Conservation (phyloP, 163 green algal species). For the Chlorella variabilis region DNA sequence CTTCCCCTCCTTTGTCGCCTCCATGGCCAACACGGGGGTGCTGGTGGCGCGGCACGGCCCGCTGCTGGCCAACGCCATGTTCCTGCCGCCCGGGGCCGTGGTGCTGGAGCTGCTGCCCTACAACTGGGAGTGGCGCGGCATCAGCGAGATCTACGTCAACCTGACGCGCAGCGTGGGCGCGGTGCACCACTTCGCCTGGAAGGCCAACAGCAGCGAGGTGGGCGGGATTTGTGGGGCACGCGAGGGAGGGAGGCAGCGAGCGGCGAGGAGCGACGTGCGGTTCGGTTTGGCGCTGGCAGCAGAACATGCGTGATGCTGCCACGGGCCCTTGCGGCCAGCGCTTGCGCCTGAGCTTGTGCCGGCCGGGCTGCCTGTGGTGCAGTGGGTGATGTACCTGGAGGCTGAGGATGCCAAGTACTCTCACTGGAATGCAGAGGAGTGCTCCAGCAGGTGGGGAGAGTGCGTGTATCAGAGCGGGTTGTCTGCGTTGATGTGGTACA, state of each 20-base stretch:
- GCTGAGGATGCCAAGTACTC: slow-evolving; percentile 49
- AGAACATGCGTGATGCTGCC: no score
- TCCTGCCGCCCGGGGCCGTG: slow-evolving; percentile 75
- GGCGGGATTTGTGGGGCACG: no score
- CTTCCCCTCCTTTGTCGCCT: slow-evolving; percentile 73
- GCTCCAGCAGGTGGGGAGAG: slow-evolving; percentile 60
- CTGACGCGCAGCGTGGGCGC: slow-evolving; percentile 69
- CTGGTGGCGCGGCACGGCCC: slow-evolving; percentile 78
- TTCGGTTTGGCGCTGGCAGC: no score
- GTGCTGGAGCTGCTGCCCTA: slow-evolving; percentile 88
- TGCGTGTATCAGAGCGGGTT: no score
- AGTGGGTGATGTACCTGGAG: slow-evolving; percentile 58
- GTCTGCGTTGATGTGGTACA: neutral
- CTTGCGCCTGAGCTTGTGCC: no score
- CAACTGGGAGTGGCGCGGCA: slow-evolving; percentile 85
- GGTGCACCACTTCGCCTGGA: slow-evolving; percentile 85
- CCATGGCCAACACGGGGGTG: slow-evolving; percentile 68
- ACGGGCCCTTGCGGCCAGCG: no score
- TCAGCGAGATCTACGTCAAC: slow-evolving; percentile 78
- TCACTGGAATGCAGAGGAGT: slow-evolving; percentile 57
- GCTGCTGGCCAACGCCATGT: slow-evolving; percentile 69
- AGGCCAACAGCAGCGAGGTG: slow-evolving; percentile 51
- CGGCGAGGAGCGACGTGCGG: no score
- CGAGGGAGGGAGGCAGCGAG: no score
- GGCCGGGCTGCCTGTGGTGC: no score